Evolutionary conservation across 2,329 filamentous ascomycete species (phyloP), one percentile per base, ranked within the genome.

Genomic region (Diplodia scrobiculata): DNA sequence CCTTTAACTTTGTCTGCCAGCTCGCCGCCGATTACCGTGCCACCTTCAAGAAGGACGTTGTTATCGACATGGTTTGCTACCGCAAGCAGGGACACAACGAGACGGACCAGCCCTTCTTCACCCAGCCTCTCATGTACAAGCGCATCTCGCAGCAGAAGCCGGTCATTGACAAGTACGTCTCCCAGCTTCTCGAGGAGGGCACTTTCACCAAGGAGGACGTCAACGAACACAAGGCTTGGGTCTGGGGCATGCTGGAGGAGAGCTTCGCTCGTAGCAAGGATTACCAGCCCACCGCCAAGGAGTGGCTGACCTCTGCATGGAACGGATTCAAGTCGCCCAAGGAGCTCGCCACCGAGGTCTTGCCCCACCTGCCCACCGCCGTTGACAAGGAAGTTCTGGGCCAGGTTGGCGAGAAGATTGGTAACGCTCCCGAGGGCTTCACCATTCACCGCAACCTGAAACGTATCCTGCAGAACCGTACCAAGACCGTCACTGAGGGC

Each of bases 91-190:
- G 95, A 69, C 95, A 99, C 87, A 99, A 99, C 82, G 95, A 99
- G 84, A 99, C 95, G 11, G 95, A 99, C 77, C 95, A 99, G 84
- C 95, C 95, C 55, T 97, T 94, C 48, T 99, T 99, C 84, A 99
- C 95, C n/a, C 95, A 99, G 79, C 95, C 95, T 48, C 83, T 97
- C 72, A 99, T 99, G 95, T 99, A 99, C 87, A 97, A 98, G 88
- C 91, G 91, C 75, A 98, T 99, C 76, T 86, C 88, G 72, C 85
- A 89, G 68, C 92, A 98, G 78, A 86, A 89, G 70, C 87, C 90
- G 53, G 91, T 95, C 77, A 88, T 99, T 67, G 90, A 96, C 76
- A 91, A 91, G 74, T 99, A 99, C 77, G 87, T 95, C 71, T 87
- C 96, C 75, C 91, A 97, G 84, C 88, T 99, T 64, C 84, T 97